phyloP scores from a whole-genome alignment of 768 basidiomycete genomes.

The Leccinum ochraceum region DNA sequence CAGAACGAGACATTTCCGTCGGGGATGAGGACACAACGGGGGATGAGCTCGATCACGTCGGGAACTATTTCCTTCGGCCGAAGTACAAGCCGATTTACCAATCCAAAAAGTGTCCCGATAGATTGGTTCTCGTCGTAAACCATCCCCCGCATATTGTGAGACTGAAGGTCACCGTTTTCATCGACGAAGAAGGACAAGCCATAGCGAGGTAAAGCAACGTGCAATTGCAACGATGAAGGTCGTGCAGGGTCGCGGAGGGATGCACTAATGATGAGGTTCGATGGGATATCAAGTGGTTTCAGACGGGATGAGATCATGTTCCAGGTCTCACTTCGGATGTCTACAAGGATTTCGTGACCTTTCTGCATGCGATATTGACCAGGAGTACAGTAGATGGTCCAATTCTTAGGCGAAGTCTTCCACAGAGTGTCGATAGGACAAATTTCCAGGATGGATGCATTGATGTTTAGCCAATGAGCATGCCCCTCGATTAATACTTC shows the following conservation, averaged over 20 bases:
- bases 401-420: constrained; percentile 21
- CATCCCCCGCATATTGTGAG: constrained; percentile 40
- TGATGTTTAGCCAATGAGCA: constrained; percentile 31
- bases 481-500: constrained; percentile 14
- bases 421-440: constrained; percentile 21
- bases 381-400: constrained; percentile 18
- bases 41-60: background rate
- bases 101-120: constrained; percentile 43
- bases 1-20: constrained; percentile 24
- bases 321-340: constrained; percentile 28
- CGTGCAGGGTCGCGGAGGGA: background rate
- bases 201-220: constrained; percentile 39
- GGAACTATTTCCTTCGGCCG: constrained; percentile 20
- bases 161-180: constrained; percentile 35
- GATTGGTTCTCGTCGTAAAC: constrained; percentile 41
- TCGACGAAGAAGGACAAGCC: constrained; percentile 40
- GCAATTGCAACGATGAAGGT: constrained; percentile 16
- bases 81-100: constrained; percentile 42
- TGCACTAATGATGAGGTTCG: constrained; percentile 21
- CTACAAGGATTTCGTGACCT: constrained; percentile 16
- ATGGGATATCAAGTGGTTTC: constrained; percentile 9
- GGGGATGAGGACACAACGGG: constrained; percentile 38
- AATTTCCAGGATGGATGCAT: constrained; percentile 23
- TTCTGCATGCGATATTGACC: background rate
- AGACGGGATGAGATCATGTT: constrained; percentile 20